phyloP scores from a whole-genome alignment of 345 rosid species.

The Eucalyptus polyanthemos region DNA sequence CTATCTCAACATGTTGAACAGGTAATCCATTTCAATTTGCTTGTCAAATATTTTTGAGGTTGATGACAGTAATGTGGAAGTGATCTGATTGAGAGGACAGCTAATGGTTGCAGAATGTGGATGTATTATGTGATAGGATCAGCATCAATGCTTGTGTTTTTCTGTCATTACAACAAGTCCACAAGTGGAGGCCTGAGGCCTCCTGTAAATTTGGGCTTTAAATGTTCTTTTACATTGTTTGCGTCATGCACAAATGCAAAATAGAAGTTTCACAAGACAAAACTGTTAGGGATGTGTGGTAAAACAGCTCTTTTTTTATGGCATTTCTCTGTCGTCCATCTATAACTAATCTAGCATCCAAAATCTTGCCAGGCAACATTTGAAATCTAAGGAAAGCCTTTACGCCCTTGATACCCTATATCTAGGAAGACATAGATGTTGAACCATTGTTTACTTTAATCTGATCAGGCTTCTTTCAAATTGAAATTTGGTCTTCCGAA shows the following conservation, averaged over 20 bases:
- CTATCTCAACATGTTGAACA: slow-evolving; percentile 80
- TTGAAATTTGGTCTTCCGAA: not conserved
- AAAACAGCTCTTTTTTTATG: not conserved
- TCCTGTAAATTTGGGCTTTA: not conserved
- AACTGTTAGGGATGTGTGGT: not conserved
- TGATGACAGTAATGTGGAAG: not conserved
- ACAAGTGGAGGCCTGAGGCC: not conserved
- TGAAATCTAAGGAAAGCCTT: not conserved
- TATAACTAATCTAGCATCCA: not conserved
- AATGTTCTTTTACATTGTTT: not conserved
- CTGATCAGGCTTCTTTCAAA: not conserved
- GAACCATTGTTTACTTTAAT: not conserved
- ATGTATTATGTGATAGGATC: not conserved
- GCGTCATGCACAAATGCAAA: not conserved
- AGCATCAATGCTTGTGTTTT: not conserved
- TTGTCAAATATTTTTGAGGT: not conserved
- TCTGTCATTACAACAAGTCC: not conserved
- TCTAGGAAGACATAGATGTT: not conserved
- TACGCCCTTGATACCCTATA: not conserved
- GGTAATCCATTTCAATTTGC: slow-evolving; percentile 19
- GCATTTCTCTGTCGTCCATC: not conserved
- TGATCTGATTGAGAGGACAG: not conserved
- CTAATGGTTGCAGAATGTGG: not conserved
- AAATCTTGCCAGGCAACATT: not conserved
- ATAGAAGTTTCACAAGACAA: not conserved